Evolutionary conservation across 257 asterid genomes (phyloP).

Genomic region (Dorcoceras hygrometricum): DNA sequence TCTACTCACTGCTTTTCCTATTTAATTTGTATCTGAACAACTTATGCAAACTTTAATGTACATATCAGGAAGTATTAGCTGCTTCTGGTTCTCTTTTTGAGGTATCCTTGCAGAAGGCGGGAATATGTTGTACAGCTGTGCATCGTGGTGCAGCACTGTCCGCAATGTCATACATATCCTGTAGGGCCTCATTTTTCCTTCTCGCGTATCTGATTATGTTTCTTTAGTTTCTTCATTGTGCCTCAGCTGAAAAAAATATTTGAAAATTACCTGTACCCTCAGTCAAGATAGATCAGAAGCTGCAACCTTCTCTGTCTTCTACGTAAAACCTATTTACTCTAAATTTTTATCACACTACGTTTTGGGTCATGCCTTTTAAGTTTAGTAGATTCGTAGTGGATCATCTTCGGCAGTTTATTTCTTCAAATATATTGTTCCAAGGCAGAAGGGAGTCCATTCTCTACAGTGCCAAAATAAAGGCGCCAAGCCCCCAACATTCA

Average conservation of each 20-base stretch:
- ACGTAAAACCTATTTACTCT: neutral
- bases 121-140: slow-evolving; percentile 84
- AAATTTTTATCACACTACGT: neutral
- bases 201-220: neutral
- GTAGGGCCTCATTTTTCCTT: slow-evolving; percentile 41
- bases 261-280: neutral
- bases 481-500: neutral
- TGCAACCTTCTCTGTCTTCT: neutral
- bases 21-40: slow-evolving; percentile 11
- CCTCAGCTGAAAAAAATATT: neutral
- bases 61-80: slow-evolving; percentile 69
- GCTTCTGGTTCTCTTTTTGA: slow-evolving; percentile 76
- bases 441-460: neutral
- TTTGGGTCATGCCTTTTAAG: neutral
- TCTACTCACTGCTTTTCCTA: slow-evolving; percentile 7
- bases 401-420: neutral
- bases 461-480: neutral
- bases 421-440: neutral
- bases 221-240: neutral
- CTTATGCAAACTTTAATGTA: slow-evolving; percentile 19
- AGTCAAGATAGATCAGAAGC: neutral
- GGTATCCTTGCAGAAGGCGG: slow-evolving; percentile 83
- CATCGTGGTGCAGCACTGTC: slow-evolving; percentile 94
- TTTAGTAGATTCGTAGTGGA: neutral
- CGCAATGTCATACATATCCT: slow-evolving; percentile 79